Percentiles rank a stretch among this genome's conserved stretches.
These are phyloP conservation scores for Tuctoria greenei DNA, from an alignment of 176 grass and related monocot species.

Conservation along the genomic window DNA sequence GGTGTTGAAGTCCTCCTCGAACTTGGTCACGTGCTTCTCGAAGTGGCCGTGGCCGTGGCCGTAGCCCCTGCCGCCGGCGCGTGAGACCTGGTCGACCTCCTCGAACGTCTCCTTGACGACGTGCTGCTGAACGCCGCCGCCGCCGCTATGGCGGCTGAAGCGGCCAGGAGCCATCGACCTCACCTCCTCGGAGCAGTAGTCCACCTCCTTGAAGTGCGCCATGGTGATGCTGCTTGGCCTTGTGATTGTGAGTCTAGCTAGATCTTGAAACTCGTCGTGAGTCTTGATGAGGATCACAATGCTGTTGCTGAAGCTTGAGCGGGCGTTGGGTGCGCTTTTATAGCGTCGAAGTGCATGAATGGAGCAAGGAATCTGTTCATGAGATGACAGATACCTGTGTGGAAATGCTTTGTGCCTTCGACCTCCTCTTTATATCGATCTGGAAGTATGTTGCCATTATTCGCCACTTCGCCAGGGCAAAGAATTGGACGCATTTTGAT, in stretches of 20 bases:
- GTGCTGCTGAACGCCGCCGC: conserved; percentile 29
- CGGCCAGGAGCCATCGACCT: conserved; percentile 29
- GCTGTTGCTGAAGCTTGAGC: not conserved
- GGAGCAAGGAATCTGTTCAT: conserved; percentile 12
- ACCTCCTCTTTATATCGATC: not conserved
- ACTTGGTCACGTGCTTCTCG: conserved; percentile 31
- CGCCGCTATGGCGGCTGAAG: conserved; percentile 14
- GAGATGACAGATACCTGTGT: not conserved
- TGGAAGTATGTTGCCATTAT: not conserved
- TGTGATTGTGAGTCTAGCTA: not conserved
- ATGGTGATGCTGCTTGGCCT: conserved; percentile 12
- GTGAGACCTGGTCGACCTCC: conserved; percentile 30
- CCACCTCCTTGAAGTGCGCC: conserved; percentile 47
- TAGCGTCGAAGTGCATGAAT: conserved; percentile 22
- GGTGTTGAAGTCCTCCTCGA: conserved; percentile 50
- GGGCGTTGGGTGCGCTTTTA: conserved; percentile 10
- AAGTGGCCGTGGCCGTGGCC: conserved; percentile 28
- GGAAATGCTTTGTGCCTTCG: conserved; percentile 18
- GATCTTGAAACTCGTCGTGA: not conserved
- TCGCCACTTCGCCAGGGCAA: not conserved
- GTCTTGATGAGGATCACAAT: not conserved
- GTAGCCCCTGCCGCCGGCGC: not conserved
- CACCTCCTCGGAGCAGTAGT: conserved; percentile 50
- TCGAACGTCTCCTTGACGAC: conserved; percentile 44
- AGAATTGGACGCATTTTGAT: not conserved